A percentile compares a stretch with the other conserved stretches of the same genome.
Conservation (phyloP, 345 rosid genomes). For the Aquilaria yunnanensis region DNA sequence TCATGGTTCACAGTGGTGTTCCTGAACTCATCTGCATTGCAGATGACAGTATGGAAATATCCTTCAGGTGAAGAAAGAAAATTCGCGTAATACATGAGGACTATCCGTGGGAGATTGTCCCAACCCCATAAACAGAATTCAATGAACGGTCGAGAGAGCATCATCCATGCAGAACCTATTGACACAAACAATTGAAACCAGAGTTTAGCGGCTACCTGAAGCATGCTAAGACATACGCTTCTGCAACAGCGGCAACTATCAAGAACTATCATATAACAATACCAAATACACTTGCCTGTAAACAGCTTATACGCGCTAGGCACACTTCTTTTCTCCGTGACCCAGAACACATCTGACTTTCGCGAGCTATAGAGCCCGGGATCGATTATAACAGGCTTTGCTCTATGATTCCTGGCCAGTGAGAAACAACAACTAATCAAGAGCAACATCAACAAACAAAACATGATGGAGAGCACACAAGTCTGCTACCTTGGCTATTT, state of each 20-base stretch:
- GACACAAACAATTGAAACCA: conserved; percentile 5
- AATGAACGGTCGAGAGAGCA: conserved; percentile 73
- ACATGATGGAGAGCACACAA: neutral
- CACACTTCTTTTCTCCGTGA: conserved; percentile 40
- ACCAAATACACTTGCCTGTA: conserved; percentile 38
- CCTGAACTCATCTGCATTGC: conserved; percentile 67
- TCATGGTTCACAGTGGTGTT: conserved; percentile 82
- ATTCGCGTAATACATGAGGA: conserved; percentile 84
- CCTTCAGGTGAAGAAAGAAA: conserved; percentile 94
- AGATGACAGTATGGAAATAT: conserved; percentile 84
- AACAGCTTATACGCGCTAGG: conserved; percentile 58
- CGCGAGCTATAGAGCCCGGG: conserved; percentile 48
- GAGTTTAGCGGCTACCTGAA: neutral
- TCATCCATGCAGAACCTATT: conserved; percentile 95
- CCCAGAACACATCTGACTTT: conserved; percentile 65
- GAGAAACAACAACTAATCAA: conserved; percentile 7
- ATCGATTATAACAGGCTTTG: conserved; percentile 66
- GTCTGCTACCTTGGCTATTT: neutral
- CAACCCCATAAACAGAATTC: conserved; percentile 85
- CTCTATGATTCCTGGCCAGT: conserved; percentile 49
- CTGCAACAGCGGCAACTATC: neutral
- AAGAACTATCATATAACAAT: neutral
- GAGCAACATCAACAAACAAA: conserved; percentile 6
- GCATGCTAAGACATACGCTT: conserved; percentile 1
- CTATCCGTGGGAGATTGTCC: conserved; percentile 82